Base-by-base conservation (phyloP, 2,329 filamentous ascomycete species). In the Pseudogymnoascus sp. region DNA sequence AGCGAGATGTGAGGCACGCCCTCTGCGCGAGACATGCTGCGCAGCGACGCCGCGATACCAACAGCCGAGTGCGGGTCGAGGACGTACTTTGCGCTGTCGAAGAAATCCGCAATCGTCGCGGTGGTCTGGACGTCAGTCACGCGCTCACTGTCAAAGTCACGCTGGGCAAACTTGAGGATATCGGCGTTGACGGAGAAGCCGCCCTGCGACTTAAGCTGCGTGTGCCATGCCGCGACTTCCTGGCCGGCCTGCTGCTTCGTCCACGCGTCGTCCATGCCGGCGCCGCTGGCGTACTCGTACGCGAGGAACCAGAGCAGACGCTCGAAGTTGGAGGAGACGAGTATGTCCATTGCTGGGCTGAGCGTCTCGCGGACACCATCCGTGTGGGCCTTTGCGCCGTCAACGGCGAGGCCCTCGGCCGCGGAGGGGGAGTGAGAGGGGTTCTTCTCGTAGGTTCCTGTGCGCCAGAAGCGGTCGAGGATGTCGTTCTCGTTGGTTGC, bases 401-500 rank as follows among this genome's bases (percentile, higher is more conserved):
- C 82, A 60, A 77, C 77, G 3, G 73, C 73, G 20, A 82, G 72
- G 9, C 81, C 80, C 47, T 80, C 80, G 65, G 83, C 77, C 1
- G 84, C 82, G 58, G 81, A 79, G 6, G 75, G 70, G 1, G 82
- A 83, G 60, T 81, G 76, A 6, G 84, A 79, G 7, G 85, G 78
- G 69, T 91, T 82, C 81, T 97, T 97, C 78, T 94, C 90, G 76
- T 97, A 97, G 66, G 82, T 81, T 38, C 93, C 90, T 0, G 87
- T 89, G 77, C 89, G 88, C 89, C 90, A 97, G 81, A 99, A 99
- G 34, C 94, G 85, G 75, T 97, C 84, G 9, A 99, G 83, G 64
- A 97, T 97, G 70, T 97, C 94, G 76, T 99, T 99, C 76, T 95
- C 92, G 74, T 97, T 97, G 59, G 93, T 97, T 0, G 93, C 91